Conservation (phyloP, 2,329 filamentous ascomycete species). For the Ilyonectria destructans region DNA sequence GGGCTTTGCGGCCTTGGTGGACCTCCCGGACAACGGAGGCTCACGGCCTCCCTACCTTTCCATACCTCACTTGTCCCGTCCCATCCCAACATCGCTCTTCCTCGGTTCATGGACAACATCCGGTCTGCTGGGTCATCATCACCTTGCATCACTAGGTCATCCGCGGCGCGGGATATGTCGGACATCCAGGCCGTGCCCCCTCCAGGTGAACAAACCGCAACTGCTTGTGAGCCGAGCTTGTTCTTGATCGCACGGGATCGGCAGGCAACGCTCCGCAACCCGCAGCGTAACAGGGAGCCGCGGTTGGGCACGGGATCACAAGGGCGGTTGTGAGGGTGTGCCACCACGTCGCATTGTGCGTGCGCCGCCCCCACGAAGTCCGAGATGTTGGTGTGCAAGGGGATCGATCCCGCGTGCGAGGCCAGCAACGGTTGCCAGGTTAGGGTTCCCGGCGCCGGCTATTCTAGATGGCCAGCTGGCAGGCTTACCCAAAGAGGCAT, state of each 20-base stretch:
- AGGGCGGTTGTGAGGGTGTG: constrained; percentile 5
- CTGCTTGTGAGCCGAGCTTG: constrained; percentile 8
- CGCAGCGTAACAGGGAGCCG: constrained; percentile 7
- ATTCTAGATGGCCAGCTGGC: constrained; percentile 3
- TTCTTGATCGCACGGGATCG: constrained; percentile 12
- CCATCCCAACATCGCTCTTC: constrained; percentile 22
- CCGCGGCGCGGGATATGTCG: constrained; percentile 20
- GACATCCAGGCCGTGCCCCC: constrained; percentile 4
- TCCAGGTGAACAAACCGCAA: constrained; percentile 10
- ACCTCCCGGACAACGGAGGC: constrained; percentile 28
- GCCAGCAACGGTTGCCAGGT: constrained; percentile 16
- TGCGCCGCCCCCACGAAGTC: constrained; percentile 23
- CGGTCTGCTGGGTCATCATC: constrained; percentile 18
- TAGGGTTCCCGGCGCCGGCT: constrained; percentile 23
- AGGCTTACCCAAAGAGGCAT: constrained; percentile 19
- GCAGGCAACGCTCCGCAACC: constrained; percentile 13
- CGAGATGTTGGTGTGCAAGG: constrained; percentile 14
- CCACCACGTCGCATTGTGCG: constrained; percentile 14
- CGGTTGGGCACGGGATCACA: constrained; percentile 13
- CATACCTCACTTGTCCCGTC: neutral
- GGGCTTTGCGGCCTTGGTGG: constrained; percentile 32
- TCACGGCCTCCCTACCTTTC: constrained; percentile 32
- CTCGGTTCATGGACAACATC: constrained; percentile 17
- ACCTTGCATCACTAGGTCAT: constrained; percentile 29
- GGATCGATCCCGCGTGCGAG: constrained; percentile 7